These are phyloP conservation scores for Triticum monococcum DNA, from an alignment of 176 grass and related monocot genomes.

Conservation along the genomic window DNA sequence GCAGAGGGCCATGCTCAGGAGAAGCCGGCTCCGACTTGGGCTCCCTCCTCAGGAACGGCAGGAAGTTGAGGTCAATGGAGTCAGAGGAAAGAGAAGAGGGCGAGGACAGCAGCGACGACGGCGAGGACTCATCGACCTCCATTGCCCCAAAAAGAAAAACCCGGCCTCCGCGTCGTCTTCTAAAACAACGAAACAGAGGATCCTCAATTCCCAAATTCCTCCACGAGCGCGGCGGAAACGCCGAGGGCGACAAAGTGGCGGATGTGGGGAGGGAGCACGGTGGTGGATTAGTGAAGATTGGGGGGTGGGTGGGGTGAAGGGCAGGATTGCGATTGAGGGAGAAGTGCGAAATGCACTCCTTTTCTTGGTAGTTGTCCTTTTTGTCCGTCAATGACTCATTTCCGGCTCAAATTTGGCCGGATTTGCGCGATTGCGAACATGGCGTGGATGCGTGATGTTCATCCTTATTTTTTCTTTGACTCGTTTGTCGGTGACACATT, in stretches of 20 bases:
- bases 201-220: conserved; percentile 18
- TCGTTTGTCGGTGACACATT: too few species aligned
- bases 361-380: too few species aligned
- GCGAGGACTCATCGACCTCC: conserved; percentile 35
- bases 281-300: conserved; percentile 17
- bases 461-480: too few species aligned
- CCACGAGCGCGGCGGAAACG: background rate
- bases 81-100: conserved; percentile 41
- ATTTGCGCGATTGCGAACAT: too few species aligned
- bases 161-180: background rate
- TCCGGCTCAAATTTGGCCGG: too few species aligned
- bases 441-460: too few species aligned
- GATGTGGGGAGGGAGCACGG: background rate
- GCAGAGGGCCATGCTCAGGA: conserved; percentile 57
- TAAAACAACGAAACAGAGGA: background rate
- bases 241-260: background rate
- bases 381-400: too few species aligned
- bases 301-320: background rate
- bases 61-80: conserved; percentile 59
- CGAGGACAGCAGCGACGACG: conserved; percentile 37
- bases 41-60: conserved; percentile 52
- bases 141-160: background rate
- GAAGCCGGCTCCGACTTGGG: conserved; percentile 49
- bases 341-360: conserved; percentile 25
- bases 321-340: background rate